These are phyloP conservation scores for Lecanicillium sp. DNA, from an alignment of 2,329 filamentous ascomycete genomes.

Conservation along the genomic window DNA sequence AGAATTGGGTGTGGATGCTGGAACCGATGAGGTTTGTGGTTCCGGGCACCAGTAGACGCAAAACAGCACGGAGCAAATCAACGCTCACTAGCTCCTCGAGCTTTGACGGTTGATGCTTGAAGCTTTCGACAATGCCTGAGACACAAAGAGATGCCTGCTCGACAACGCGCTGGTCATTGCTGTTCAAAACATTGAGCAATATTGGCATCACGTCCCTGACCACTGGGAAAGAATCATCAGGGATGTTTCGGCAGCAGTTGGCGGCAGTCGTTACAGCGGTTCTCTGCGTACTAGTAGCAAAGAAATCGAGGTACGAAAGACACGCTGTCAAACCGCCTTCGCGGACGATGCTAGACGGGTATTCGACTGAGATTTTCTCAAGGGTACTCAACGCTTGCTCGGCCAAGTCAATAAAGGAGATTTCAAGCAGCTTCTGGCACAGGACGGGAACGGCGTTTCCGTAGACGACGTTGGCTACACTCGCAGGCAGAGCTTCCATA, in stretches of 20 bases:
- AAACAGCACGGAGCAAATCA: slow-evolving; percentile 73
- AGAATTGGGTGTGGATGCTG: slow-evolving; percentile 92
- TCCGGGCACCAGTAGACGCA: slow-evolving; percentile 82
- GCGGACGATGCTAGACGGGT: slow-evolving; percentile 87
- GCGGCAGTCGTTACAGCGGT: slow-evolving; percentile 95
- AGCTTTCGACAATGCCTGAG: slow-evolving; percentile 92
- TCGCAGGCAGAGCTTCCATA: slow-evolving; percentile 92
- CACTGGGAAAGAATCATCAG: slow-evolving; percentile 84
- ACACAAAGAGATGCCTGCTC: slow-evolving; percentile 96
- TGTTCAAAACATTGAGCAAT: slow-evolving; percentile 78
- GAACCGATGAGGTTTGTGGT: slow-evolving; percentile 92
- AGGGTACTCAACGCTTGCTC: slow-evolving; percentile 95
- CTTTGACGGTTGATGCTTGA: slow-evolving; percentile 79
- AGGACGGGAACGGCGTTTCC: slow-evolving; percentile 92
- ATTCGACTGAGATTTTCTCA: slow-evolving; percentile 96
- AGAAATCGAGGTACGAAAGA: slow-evolving; percentile 92
- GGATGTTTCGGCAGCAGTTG: slow-evolving; percentile 96
- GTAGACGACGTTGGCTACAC: slow-evolving; percentile 92
- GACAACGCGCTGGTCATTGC: slow-evolving; percentile 92
- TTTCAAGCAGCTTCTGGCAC: slow-evolving; percentile 91
- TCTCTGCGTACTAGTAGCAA: slow-evolving; percentile 91
- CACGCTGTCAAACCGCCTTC: slow-evolving; percentile 96
- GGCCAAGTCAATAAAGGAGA: slow-evolving; percentile 93
- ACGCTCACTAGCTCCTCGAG: slow-evolving; percentile 88
- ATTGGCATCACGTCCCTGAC: slow-evolving; percentile 96